Base-by-base conservation (phyloP, 1,284 basidiomycete genomes). In the Austroboletus novae-zelandiae region DNA sequence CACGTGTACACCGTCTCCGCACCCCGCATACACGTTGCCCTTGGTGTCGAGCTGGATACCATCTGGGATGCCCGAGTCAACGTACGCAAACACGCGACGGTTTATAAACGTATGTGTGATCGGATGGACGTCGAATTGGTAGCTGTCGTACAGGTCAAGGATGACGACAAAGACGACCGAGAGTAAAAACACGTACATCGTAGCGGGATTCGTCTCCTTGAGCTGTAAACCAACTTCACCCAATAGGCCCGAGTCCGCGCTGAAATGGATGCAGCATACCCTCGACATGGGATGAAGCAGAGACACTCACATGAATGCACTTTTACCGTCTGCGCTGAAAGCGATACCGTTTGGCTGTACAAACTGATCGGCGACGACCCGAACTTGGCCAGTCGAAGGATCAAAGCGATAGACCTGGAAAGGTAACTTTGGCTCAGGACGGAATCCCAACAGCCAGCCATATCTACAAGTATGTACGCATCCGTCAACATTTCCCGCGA, bases 361-460 rank as follows among this genome's bases (percentile, higher is more conserved):
- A 58, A 89, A 83, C 30, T 81, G 81, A 54, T 88, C 85, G 0
- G 88, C 86, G 3, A 89, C 83, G 4, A 86, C 84, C 6, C 78
- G 77, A 3, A 91, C 77, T 15, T 74, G 68, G 9, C 86, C 77
- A 0, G 81, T 85, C 9, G 72, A 72, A 10, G 82, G 80, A 60
- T 89, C 80, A 55, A 89, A 81, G 11, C 83, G 76, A 59, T 91
- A 91, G 3, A 90, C 84, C 60, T 90, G 88, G 43, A 78, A 81
- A 4, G 85, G 87, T 39, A 91, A 63, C 37, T 80, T 72, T 2
- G 85, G 84, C 0, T 67, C 56, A 0, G 83, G 79, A 45, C 87
- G 79, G 74, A 91, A 91, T 58, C 83, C 79, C 10, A 11, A 11
- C 43, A 83, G 45, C 54, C 70, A 86, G 1, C 85, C 86, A 52